These are phyloP conservation scores for Potentilla sterilis DNA, from an alignment of 306 rosid genomes.

Conservation along the genomic window DNA sequence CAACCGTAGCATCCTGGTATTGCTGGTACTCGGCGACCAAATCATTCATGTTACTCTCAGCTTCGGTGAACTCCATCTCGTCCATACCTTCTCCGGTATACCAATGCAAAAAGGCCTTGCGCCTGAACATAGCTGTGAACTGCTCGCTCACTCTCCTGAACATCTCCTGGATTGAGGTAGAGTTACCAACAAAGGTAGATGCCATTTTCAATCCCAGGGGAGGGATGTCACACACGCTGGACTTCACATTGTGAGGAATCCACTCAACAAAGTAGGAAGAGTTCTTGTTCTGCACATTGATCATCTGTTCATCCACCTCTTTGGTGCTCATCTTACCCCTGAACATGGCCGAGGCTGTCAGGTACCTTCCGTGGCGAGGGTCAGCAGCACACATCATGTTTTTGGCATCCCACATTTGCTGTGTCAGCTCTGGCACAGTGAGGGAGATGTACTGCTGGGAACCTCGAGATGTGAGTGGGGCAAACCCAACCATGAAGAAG, in stretches of 20 bases:
- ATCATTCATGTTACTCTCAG: slow-evolving; percentile 93
- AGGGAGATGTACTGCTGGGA: slow-evolving; percentile 92
- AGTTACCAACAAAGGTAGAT: slow-evolving; percentile 87
- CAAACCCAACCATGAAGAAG: slow-evolving; percentile 95
- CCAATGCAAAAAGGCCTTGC: slow-evolving; percentile 96
- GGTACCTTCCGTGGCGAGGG: slow-evolving; percentile 89
- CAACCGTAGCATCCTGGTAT: slow-evolving; percentile 86
- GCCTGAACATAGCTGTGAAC: slow-evolving; percentile 87
- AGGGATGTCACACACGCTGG: slow-evolving; percentile 88
- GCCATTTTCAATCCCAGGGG: slow-evolving; percentile 82
- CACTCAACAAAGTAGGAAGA: slow-evolving; percentile 90
- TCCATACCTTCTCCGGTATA: slow-evolving; percentile 97
- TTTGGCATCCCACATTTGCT: slow-evolving; percentile 96
- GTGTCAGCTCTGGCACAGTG: slow-evolving; percentile 89
- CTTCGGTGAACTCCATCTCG: slow-evolving; percentile 95
- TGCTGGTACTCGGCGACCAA: slow-evolving; percentile 94
- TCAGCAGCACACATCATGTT: slow-evolving; percentile 99
- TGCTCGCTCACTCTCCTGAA: slow-evolving; percentile 94
- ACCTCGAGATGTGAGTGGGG: slow-evolving; percentile 92
- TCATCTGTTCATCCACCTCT: slow-evolving; percentile 92
- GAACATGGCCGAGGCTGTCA: slow-evolving; percentile 93
- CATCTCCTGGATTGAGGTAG: slow-evolving; percentile 96
- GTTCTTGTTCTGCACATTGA: slow-evolving; percentile 93
- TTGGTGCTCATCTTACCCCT: slow-evolving; percentile 97
- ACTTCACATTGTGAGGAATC: slow-evolving; percentile 95